A percentile compares a stretch with the other conserved stretches of the same genome.
Conservation (phyloP, 768 basidiomycete genomes). For the Scleroderma citrinum region DNA sequence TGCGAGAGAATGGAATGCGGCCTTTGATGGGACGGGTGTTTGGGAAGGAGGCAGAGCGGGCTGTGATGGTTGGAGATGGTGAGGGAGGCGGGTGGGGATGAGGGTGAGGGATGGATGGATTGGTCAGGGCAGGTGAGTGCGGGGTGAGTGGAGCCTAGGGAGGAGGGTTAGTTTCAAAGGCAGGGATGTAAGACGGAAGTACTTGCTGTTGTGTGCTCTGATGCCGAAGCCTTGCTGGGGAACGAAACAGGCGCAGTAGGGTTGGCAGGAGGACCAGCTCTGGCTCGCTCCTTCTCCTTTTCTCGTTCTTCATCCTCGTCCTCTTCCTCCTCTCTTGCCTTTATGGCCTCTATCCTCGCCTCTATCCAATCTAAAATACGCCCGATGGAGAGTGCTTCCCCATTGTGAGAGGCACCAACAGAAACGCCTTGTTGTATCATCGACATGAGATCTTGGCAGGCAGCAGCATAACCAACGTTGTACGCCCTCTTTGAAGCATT, state of each 20-base stretch:
- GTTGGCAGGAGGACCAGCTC: slow-evolving; percentile 18
- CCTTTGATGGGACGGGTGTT: slow-evolving; percentile 22
- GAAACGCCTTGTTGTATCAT: slow-evolving; percentile 85
- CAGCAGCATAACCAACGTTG: slow-evolving; percentile 73
- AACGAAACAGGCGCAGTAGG: slow-evolving; percentile 9
- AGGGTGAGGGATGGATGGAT: slow-evolving; percentile 9
- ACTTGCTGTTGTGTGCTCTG: slow-evolving; percentile 27
- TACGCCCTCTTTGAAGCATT: slow-evolving; percentile 75
- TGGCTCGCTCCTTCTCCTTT: slow-evolving; percentile 41
- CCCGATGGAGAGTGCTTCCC: slow-evolving; percentile 64
- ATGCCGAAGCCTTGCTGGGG: slow-evolving; percentile 13
- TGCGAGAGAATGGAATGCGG: slow-evolving; percentile 21
- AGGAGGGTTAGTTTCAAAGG: slow-evolving; percentile 5
- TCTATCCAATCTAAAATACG: slow-evolving; percentile 84
- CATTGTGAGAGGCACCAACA: slow-evolving; percentile 41
- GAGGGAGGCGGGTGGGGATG: slow-evolving; percentile 16
- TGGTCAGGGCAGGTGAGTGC: slow-evolving; percentile 20
- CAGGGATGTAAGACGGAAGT: slow-evolving; percentile 1
- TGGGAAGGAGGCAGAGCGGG: slow-evolving; percentile 11
- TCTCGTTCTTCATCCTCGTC: slow-evolving; percentile 76
- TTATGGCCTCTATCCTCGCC: slow-evolving; percentile 72
- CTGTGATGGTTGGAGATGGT: slow-evolving; percentile 25
- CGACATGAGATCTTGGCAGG: slow-evolving; percentile 72
- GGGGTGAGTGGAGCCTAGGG: slow-evolving; percentile 28
- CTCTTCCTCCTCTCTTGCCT: slow-evolving; percentile 70